phyloP scores from a whole-genome alignment of 2,329 filamentous ascomycete species.

The Fusarium fujikuroi region DNA sequence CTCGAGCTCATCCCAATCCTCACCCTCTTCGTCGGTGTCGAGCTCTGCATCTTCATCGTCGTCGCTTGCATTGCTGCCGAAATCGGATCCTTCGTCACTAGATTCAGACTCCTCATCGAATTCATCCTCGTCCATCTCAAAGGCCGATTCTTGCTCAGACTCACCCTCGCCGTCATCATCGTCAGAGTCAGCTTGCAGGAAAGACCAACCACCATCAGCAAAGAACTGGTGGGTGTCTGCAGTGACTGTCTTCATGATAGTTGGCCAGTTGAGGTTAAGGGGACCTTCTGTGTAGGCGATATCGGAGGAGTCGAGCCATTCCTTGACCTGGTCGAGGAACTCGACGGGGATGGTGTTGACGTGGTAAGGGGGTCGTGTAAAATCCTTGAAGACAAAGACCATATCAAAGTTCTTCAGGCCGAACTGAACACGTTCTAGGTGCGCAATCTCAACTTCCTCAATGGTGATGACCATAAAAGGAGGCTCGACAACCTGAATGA shows the following conservation, averaged over 20 bases:
- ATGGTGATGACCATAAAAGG: conserved; percentile 97
- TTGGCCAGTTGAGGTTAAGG: conserved; percentile 97
- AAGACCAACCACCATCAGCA: conserved; percentile 92
- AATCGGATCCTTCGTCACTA: conserved; percentile 87
- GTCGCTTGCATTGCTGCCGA: conserved; percentile 87
- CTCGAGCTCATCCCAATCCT: conserved; percentile 96
- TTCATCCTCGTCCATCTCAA: conserved; percentile 89
- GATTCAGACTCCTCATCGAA: conserved; percentile 82
- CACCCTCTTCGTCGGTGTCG: conserved; percentile 76
- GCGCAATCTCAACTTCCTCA: conserved; percentile 94
- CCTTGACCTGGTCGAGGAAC: conserved; percentile 92
- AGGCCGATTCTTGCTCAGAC: conserved; percentile 90
- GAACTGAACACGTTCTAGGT: conserved; percentile 95
- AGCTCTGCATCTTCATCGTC: conserved; percentile 78
- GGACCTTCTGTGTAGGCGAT: conserved; percentile 95
- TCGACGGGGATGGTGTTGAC: conserved; percentile 99
- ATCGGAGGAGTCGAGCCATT: conserved; percentile 96
- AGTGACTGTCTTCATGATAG: conserved; percentile 99
- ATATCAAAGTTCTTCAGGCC: conserved; percentile 99
- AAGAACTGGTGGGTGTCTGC: conserved; percentile 96
- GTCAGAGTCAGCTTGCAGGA: conserved; percentile 88
- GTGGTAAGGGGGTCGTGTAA: conserved; percentile 87
- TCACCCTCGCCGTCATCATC: conserved; percentile 81
- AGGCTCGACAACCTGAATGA: conserved; percentile 96
- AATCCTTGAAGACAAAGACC: conserved; percentile 98